Base-by-base conservation (phyloP, 2,329 filamentous ascomycete species). In the Colletotrichum ledebouriae region DNA sequence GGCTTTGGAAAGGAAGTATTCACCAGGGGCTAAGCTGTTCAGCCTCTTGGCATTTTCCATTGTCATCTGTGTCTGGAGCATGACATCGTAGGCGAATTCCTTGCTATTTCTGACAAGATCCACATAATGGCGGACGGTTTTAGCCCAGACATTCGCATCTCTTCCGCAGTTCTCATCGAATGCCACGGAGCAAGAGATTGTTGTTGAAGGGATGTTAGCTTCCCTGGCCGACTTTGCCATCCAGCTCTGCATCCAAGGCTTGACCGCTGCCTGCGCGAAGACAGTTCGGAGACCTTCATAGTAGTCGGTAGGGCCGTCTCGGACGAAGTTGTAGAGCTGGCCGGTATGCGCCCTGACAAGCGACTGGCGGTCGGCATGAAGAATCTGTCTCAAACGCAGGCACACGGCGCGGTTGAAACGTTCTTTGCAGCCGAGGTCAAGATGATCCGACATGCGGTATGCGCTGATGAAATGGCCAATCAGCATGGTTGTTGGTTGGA, bases 341-440 rank as follows among this genome's bases (percentile, higher is more conserved):
- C 29, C n/a, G 9, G 65, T 52, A 6, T 66, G 47, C 9, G 6
- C 41, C 22, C 9, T 4, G 2, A 2, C 34, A 22, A 67, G 63
- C 13, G 57, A 50, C 22, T 6, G n/a, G 6, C 67, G 63, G 20
- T 67, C 13, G 13, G 33, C 44, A 5, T 44, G 34, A 20, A 69
- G 63, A 12, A 69, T n/a, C 34, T 62, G 62, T 33, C 62, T 57
- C n/a, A 69, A 25, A 13, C 56, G 41, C 3, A 69, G 44, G 47
- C 56, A 59, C 9, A 69, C 1, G 3, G 46, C 57, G 25, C 11
- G 44, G 10, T 34, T 22, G 12, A 69, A 58, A 11, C 50, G 49
- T 7, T 42, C 22, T 15, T 12, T n/a, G 20, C 58, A 52, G 0
- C 44, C 11, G 6, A 69, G 34, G 9, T 44, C 49, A 20, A 47